These are phyloP conservation scores for Talaromyces sp. DNA, from an alignment of 2,329 filamentous ascomycete genomes.

Conservation along the genomic window DNA sequence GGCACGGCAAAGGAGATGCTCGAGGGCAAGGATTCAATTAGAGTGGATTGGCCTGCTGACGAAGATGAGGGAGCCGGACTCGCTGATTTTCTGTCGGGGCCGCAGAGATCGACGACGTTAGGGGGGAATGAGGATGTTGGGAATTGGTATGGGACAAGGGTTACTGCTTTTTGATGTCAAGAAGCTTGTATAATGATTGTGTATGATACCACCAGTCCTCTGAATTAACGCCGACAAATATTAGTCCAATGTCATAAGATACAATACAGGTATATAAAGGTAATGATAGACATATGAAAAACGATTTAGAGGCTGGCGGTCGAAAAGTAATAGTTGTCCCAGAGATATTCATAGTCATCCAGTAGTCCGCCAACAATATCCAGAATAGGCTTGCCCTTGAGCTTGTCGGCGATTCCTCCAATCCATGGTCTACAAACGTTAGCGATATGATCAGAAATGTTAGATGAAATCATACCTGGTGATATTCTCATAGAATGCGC, in stretches of 20 bases:
- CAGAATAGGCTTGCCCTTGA: constrained; percentile 70
- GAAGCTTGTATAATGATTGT: constrained; percentile 16
- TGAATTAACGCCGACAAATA: constrained; percentile 12
- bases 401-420: constrained; percentile 66
- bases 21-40: constrained; percentile 67
- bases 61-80: constrained; percentile 68
- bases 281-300: background rate
- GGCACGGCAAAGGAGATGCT: constrained; percentile 91
- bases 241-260: background rate
- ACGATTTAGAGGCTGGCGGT: constrained; percentile 52
- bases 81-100: constrained; percentile 68
- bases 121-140: constrained; percentile 66
- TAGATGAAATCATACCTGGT: constrained; percentile 56
- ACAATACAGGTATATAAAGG: background rate
- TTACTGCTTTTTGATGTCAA: constrained; percentile 62
- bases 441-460: background rate
- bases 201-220: constrained; percentile 18
- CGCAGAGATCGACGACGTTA: constrained; percentile 34
- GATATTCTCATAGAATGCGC: constrained; percentile 93
- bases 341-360: constrained; percentile 95
- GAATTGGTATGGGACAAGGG: constrained; percentile 72
- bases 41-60: constrained; percentile 78
- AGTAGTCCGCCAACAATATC: constrained; percentile 79
- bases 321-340: constrained; percentile 95
- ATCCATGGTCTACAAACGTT: constrained; percentile 51